A percentile compares a stretch with the other conserved stretches of the same genome.
Conservation (phyloP, 257 asterid species). For the Gardenia jasminoides region DNA sequence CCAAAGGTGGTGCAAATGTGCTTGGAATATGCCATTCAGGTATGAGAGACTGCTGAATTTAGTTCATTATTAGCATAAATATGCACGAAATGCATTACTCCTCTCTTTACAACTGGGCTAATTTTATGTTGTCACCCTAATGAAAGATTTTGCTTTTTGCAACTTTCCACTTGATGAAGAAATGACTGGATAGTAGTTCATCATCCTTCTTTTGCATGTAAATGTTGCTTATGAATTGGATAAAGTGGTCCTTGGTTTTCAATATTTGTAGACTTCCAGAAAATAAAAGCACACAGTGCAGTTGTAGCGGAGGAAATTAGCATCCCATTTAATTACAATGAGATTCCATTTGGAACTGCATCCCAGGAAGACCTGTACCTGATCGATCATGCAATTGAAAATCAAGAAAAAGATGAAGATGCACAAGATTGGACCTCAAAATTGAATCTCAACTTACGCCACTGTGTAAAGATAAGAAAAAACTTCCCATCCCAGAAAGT, state of each 20-base stretch:
- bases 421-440: conserved; percentile 76
- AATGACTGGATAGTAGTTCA: not conserved
- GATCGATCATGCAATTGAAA: conserved; percentile 67
- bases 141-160: not conserved
- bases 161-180: not conserved
- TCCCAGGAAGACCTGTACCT: conserved; percentile 63
- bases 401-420: conserved; percentile 48
- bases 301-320: conserved; percentile 70
- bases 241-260: not conserved
- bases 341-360: conserved; percentile 53
- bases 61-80: conserved; percentile 14
- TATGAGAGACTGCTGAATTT: conserved; percentile 20
- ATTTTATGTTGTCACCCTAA: not conserved
- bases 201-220: not conserved
- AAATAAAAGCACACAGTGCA: conserved; percentile 76
- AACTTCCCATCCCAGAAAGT: conserved; percentile 46
- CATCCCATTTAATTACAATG: conserved; percentile 53
- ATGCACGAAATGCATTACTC: not conserved
- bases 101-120: not conserved
- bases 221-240: not conserved
- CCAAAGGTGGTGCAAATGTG: conserved; percentile 83
- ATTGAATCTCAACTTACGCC: conserved; percentile 64
- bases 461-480: conserved; percentile 63
- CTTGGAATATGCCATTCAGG: conserved; percentile 98
- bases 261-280: conserved; percentile 61